Base-by-base conservation (phyloP, 2,329 filamentous ascomycete species). In the Aspergillus ruber region DNA sequence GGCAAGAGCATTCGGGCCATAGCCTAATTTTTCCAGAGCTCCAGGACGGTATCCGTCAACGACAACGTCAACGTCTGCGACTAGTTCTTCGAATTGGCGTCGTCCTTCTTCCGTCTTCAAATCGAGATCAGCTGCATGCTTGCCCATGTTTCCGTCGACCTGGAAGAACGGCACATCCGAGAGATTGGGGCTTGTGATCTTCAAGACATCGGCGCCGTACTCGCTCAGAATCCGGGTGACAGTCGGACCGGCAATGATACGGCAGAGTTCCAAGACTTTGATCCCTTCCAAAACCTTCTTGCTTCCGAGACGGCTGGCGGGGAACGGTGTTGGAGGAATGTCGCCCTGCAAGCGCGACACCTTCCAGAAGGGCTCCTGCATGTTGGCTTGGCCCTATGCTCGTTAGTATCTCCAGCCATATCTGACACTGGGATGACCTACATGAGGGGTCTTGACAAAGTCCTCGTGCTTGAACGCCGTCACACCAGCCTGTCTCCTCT, bases 201-300 rank as follows among this genome's bases (percentile, higher is more conserved):
- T 86, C 54, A 90, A 74, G 0, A 90, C 85, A 45, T 84, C 79
- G 6, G 86, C 86, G 2, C 86, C 86, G 60, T 88, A 84, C 52
- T 87, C 85, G n/a, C 83, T 84, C 0, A 90, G 75, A 1, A 82
- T 82, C 25, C 84, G 79, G 3, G 81, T 81, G 54, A 89, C 82
- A 4, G 83, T 80, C n/a, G 85, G 85, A 0, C 85, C 85, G 3
- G 86, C 86, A 53, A 90, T 88, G 58, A 89, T 83, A 36, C 85
- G 81, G 60, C 84, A 86, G 25, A 90, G 70, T 60, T 90, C 86
- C 4, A 90, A 75, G 5, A 90, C 85, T 54, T 84, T 85, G 62
- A 89, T 75, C 0, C 85, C 85, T 74, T 73, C 33, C 72, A 59
- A 50, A 35, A 64, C 59, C 48, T 49, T 64, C 46, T 57, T 60